Percentiles rank a stretch among this genome's conserved stretches.
Conservation (phyloP, 202 grass and related monocot genomes). For the Schoenoplectus triqueter region DNA sequence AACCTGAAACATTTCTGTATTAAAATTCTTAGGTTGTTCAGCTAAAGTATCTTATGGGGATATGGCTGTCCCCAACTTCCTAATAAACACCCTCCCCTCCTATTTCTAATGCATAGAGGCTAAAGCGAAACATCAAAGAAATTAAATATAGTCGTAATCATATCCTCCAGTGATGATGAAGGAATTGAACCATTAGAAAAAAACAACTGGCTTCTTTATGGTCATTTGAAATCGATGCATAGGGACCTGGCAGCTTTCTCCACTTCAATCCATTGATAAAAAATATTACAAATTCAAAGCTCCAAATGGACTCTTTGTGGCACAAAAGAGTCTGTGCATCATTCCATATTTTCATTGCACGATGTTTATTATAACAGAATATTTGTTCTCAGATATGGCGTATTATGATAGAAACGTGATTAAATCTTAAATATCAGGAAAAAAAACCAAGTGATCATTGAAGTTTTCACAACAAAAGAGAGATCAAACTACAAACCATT, state of each 20-base stretch:
- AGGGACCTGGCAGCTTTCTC: neutral
- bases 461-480: conserved; percentile 19
- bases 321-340: neutral
- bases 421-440: neutral
- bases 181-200: conserved; percentile 3
- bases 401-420: neutral
- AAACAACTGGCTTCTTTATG: neutral
- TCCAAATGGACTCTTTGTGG: neutral
- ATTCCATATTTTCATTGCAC: neutral
- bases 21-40: conserved; percentile 33
- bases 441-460: neutral
- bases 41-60: conserved; percentile 17
- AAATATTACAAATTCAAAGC: neutral
- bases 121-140: conserved; percentile 9
- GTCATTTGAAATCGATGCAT: conserved; percentile 19
- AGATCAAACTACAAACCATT: conserved; percentile 19
- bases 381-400: neutral
- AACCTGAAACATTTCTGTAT: neutral
- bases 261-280: neutral
- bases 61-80: conserved; percentile 25
- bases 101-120: neutral
- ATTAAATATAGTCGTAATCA: neutral
- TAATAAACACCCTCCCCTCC: neutral
- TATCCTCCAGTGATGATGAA: neutral
- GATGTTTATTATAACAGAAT: neutral